Conservation (phyloP, 169 alveolate genomes). For the Blepharisma undulans region DNA sequence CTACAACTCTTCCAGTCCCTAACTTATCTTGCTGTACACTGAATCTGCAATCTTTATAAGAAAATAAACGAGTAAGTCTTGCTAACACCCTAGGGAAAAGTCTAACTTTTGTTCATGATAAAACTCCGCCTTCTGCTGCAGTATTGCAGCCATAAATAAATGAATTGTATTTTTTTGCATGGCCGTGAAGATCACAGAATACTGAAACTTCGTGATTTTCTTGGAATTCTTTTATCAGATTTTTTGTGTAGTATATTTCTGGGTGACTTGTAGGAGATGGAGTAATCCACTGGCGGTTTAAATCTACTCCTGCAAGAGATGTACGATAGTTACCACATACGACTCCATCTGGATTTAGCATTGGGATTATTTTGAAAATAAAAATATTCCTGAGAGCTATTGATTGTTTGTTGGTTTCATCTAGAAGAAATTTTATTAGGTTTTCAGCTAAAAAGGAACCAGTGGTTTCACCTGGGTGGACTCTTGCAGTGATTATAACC, state of each 20-base stretch:
- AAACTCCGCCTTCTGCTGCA: constrained; percentile 49
- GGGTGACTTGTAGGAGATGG: constrained; percentile 68
- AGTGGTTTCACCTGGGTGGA: constrained; percentile 93
- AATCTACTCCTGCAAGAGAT: constrained; percentile 77
- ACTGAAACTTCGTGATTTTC: constrained; percentile 43
- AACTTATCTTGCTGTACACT: constrained; percentile 38
- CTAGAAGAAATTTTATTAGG: constrained; percentile 45
- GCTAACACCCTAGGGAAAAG: constrained; percentile 52
- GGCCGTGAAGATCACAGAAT: constrained; percentile 71
- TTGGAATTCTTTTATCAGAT: constrained; percentile 41
- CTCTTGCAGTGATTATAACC: constrained; percentile 85
- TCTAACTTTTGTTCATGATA: constrained; percentile 51
- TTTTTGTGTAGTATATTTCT: constrained; percentile 63
- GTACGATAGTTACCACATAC: constrained; percentile 73
- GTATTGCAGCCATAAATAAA: constrained; percentile 64
- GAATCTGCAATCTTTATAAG: constrained; percentile 52
- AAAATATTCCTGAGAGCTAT: constrained; percentile 61
- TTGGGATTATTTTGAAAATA: constrained; percentile 81
- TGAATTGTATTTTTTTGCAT: constrained; percentile 55
- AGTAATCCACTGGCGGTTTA: constrained; percentile 75
- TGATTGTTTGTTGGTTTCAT: constrained; percentile 42
- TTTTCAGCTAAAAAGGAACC: constrained; percentile 88
- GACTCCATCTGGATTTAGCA: constrained; percentile 87
- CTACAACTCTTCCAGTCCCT: constrained; percentile 53
- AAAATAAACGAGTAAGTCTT: constrained; percentile 18